Percentiles rank a stretch among this genome's conserved stretches.
Conservation (phyloP, 805 yeast genomes). For the Ogataea zsoltii region DNA sequence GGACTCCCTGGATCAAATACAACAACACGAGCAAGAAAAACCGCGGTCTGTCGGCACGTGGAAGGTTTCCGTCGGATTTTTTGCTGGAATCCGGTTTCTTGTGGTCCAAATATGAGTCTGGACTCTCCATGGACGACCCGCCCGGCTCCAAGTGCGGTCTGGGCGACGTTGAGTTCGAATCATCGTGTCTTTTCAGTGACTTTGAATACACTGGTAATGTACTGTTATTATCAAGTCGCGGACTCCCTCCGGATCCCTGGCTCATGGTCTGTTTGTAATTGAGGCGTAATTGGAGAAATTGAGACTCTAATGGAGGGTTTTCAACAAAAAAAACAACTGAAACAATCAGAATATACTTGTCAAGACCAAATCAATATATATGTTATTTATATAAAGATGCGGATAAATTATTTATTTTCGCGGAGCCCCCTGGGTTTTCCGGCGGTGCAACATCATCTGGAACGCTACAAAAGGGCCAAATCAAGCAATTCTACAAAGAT, state of each 20-base stretch:
- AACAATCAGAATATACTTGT: too few species aligned
- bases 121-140: not conserved
- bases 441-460: too few species aligned
- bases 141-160: constrained; percentile 14
- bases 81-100: not conserved
- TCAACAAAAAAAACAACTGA: too few species aligned
- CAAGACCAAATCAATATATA: too few species aligned
- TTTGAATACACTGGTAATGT: constrained; percentile 19
- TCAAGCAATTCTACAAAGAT: too few species aligned
- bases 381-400: too few species aligned
- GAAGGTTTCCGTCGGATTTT: constrained; percentile 20
- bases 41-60: constrained; percentile 62
- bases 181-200: constrained; percentile 24
- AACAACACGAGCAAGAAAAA: constrained; percentile 71
- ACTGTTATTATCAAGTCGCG: not conserved
- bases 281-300: too few species aligned
- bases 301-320: too few species aligned
- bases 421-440: too few species aligned
- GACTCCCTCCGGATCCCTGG: constrained; percentile 2
- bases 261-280: not conserved
- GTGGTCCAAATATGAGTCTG: not conserved
- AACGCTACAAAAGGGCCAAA: too few species aligned
- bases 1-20: constrained; percentile 92
- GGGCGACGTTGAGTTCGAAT: constrained; percentile 21
- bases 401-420: too few species aligned